Evolutionary conservation across 352 stramenopile species (phyloP).

Genomic region (Globisporangium nagaii): DNA sequence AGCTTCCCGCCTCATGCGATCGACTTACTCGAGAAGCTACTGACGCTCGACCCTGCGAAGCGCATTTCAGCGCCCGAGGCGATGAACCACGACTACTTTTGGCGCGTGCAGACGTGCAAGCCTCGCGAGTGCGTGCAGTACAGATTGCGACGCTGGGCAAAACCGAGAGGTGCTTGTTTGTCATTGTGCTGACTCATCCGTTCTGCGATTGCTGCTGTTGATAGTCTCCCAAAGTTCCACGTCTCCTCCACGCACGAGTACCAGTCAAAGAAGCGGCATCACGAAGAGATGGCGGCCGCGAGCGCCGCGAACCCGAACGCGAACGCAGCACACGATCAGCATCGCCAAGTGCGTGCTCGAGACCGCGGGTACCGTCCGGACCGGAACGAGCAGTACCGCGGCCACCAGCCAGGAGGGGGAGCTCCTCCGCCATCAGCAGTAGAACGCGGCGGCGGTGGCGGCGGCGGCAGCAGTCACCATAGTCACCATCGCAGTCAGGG

Average conservation of each 20-base stretch:
- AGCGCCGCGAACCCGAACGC: slow-evolving; percentile 20
- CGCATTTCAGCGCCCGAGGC: slow-evolving; percentile 93
- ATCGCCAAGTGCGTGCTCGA: slow-evolving; percentile 11
- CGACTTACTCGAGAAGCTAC: slow-evolving; percentile 91
- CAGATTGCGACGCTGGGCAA: background rate
- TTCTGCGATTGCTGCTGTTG: background rate
- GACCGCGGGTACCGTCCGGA: slow-evolving; percentile 9
- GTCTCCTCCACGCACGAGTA: slow-evolving; percentile 83
- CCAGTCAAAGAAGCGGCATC: slow-evolving; percentile 82
- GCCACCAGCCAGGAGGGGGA: slow-evolving; percentile 13
- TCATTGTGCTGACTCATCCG: background rate
- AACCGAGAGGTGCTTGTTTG: background rate
- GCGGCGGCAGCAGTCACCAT: slow-evolving; percentile 4
- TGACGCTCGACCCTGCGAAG: slow-evolving; percentile 93
- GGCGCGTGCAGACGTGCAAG: slow-evolving; percentile 81
- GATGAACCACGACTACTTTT: slow-evolving; percentile 97
- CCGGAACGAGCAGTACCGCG: slow-evolving; percentile 16
- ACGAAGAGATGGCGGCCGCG: slow-evolving; percentile 62
- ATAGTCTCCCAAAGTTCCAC: slow-evolving; percentile 77
- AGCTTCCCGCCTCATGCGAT: slow-evolving; percentile 76
- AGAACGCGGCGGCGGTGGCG: background rate
- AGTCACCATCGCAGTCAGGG: background rate
- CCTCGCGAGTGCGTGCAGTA: slow-evolving; percentile 56
- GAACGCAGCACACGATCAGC: slow-evolving; percentile 13
- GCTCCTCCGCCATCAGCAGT: no score